A percentile compares a stretch with the other conserved stretches of the same genome.
phyloP scores from a whole-genome alignment of 73 alveolate species.

The Paramecium tetraurelia region DNA sequence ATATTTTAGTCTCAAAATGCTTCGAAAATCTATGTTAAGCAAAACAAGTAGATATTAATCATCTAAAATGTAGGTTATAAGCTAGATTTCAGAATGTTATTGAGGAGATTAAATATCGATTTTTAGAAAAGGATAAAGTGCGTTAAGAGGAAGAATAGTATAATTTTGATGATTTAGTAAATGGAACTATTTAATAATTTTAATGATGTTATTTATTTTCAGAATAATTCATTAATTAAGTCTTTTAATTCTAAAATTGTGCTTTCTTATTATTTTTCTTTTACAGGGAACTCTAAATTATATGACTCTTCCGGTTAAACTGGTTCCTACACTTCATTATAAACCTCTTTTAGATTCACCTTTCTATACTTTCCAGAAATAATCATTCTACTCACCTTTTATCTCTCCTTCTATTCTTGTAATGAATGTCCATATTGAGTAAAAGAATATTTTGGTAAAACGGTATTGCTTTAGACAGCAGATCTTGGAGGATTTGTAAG shows the following conservation, averaged over 20 bases:
- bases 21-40: background rate
- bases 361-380: constrained; percentile 19
- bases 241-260: constrained; percentile 24
- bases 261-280: constrained; percentile 37
- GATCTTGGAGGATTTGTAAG: constrained; percentile 31
- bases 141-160: background rate
- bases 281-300: background rate
- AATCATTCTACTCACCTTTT: constrained; percentile 27
- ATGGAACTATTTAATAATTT: constrained; percentile 2
- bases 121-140: background rate
- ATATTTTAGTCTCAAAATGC: constrained; percentile 1
- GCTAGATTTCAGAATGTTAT: background rate
- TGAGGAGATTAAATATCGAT: background rate
- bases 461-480: background rate
- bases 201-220: background rate
- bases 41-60: background rate
- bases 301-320: background rate
- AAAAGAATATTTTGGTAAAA: constrained; percentile 11
- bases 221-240: constrained; percentile 30
- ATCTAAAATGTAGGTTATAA: background rate
- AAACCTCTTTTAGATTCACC: background rate
- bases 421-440: background rate
- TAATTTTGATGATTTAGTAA: constrained; percentile 4
- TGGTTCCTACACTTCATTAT: constrained; percentile 21
- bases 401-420: background rate